A percentile compares a stretch with the other conserved stretches of the same genome.
phyloP scores from a whole-genome alignment of 1,139 yeast species.

The Meyerozyma athensensis region DNA sequence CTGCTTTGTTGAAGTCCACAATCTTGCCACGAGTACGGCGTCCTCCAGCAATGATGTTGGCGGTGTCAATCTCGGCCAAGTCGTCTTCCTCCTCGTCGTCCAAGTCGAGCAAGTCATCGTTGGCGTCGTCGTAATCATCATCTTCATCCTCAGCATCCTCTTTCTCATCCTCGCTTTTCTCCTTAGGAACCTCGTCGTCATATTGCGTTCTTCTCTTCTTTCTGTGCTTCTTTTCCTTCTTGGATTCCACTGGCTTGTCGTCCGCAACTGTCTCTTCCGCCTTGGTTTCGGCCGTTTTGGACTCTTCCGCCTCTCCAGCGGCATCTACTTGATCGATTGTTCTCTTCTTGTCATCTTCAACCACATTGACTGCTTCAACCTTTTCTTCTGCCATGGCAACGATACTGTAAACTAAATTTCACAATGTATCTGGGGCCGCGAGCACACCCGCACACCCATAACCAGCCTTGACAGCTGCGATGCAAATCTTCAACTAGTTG shows the following conservation, averaged over 20 bases:
- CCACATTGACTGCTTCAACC: not conserved
- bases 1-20: conserved; percentile 84
- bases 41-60: conserved; percentile 79
- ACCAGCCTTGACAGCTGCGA: too few relatives aligned
- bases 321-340: conserved; percentile 6
- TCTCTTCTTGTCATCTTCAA: conserved; percentile 10
- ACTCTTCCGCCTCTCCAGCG: conserved; percentile 10
- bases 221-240: conserved; percentile 35
- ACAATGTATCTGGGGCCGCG: too few relatives aligned
- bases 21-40: conserved; percentile 90
- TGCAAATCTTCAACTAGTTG: too few relatives aligned
- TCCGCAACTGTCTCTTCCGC: conserved; percentile 15
- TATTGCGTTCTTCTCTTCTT: conserved; percentile 42
- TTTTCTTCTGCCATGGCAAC: conserved; percentile 8
- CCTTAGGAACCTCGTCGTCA: conserved; percentile 45
- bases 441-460: too few relatives aligned
- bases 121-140: conserved; percentile 37
- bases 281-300: not conserved
- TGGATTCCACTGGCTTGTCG: conserved; percentile 13
- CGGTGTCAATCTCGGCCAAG: conserved; percentile 73
- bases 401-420: conserved; percentile 4
- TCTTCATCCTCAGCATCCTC: conserved; percentile 46
- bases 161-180: conserved; percentile 47
- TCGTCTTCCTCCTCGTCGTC: conserved; percentile 75
- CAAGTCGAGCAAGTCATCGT: conserved; percentile 16